phyloP scores from a whole-genome alignment of 2,329 filamentous ascomycete genomes.

The Periconia sp. region DNA sequence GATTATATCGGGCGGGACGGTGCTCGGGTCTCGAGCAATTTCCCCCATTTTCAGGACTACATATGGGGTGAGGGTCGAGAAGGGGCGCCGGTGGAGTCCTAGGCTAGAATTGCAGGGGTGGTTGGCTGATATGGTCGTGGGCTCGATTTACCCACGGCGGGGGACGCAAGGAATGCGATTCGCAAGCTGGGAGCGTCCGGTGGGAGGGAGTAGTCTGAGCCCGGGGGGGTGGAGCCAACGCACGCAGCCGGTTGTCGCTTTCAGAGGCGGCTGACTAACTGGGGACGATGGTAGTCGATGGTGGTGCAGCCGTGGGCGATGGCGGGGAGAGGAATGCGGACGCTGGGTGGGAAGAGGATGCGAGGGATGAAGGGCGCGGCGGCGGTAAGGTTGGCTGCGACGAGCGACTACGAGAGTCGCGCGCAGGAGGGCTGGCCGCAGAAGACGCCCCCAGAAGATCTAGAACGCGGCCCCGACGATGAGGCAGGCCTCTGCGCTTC shows the following conservation, averaged over 20 bases:
- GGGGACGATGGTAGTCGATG: constrained; percentile 6
- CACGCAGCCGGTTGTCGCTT: constrained; percentile 11
- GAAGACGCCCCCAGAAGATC: constrained; percentile 33
- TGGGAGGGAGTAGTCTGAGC: too few species aligned
- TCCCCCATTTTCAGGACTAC: constrained; percentile 38
- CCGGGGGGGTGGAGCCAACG: too few species aligned
- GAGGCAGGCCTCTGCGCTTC: too few species aligned
- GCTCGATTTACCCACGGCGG: neutral
- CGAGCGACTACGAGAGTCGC: constrained; percentile 16
- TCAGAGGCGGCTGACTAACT: constrained; percentile 26
- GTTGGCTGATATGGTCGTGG: neutral
- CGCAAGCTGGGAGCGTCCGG: too few species aligned
- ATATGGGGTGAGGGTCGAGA: constrained; percentile 20
- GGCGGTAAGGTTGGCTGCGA: constrained; percentile 35
- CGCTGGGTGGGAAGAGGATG: constrained; percentile 23
- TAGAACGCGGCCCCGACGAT: constrained; percentile 40
- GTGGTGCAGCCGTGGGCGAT: constrained; percentile 18
- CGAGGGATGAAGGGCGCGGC: constrained; percentile 30
- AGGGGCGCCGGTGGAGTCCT: neutral
- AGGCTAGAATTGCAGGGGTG: neutral
- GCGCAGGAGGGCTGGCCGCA: constrained; percentile 32
- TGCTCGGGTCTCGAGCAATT: constrained; percentile 27
- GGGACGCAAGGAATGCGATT: neutral
- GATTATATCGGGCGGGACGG: constrained; percentile 46
- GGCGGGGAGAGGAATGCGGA: constrained; percentile 30